These are phyloP conservation scores for Seiridium unicorne DNA, from an alignment of 2,329 filamentous ascomycete genomes.

Conservation along the genomic window DNA sequence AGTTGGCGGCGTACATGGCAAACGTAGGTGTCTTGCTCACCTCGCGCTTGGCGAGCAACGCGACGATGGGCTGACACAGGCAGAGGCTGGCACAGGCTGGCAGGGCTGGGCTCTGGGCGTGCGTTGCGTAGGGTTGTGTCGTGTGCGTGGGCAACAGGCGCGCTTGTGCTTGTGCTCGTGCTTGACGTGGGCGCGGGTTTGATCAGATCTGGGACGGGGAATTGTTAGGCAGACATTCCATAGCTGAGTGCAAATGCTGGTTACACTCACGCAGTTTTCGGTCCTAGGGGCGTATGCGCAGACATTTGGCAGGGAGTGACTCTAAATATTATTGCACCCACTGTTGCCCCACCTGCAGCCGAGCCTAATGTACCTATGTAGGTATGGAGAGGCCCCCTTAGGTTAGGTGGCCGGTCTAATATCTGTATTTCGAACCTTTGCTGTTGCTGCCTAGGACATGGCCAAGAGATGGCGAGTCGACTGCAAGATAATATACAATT, in stretches of 20 bases:
- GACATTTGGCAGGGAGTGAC: neutral
- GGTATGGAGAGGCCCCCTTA: neutral
- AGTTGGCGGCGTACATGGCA: conserved; percentile 55
- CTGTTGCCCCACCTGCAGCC: too few species aligned
- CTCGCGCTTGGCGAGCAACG: neutral
- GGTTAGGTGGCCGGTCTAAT: too few species aligned
- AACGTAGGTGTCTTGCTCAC: conserved; percentile 14
- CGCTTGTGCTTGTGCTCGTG: neutral
- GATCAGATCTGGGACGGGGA: neutral
- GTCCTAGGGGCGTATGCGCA: conserved; percentile 4
- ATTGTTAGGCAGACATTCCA: neutral
- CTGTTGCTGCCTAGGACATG: too few species aligned
- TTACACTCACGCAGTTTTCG: neutral
- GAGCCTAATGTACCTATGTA: neutral
- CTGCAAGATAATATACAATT: too few species aligned
- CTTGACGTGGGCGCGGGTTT: conserved; percentile 4
- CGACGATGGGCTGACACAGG: neutral
- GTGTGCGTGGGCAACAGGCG: conserved; percentile 2
- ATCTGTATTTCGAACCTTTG: too few species aligned
- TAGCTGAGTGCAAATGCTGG: neutral
- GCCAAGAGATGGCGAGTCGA: too few species aligned
- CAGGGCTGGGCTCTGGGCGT: neutral
- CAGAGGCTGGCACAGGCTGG: neutral
- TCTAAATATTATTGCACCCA: neutral
- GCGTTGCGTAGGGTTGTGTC: neutral